Evolutionary conservation across 2,329 filamentous ascomycete genomes (phyloP).

Genomic region (Botryosphaeria dothidea): DNA sequence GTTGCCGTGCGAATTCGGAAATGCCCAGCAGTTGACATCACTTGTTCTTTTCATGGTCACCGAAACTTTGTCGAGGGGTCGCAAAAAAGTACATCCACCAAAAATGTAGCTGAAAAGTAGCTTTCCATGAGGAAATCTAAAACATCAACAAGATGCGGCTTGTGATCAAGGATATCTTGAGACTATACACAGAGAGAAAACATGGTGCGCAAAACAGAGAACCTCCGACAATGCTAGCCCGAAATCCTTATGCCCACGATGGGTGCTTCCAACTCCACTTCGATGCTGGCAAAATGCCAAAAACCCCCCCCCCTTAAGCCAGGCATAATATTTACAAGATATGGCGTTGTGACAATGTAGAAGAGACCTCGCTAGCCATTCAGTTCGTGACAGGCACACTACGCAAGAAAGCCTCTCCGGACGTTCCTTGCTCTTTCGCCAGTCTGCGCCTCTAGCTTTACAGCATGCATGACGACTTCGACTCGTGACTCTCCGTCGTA

Average conservation of each 20-base stretch:
- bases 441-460: conserved; percentile 73
- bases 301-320: too few relatives aligned
- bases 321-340: neutral
- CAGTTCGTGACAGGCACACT: neutral
- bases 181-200: neutral
- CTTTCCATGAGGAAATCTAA: too few relatives aligned
- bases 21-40: too few relatives aligned
- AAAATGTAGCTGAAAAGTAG: too few relatives aligned
- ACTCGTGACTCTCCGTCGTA: conserved; percentile 52
- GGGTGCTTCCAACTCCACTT: neutral
- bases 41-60: too few relatives aligned
- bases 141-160: neutral
- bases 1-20: too few relatives aligned
- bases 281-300: neutral
- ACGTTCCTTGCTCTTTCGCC: conserved; percentile 67
- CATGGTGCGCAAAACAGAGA: neutral
- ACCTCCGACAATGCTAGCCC: neutral
- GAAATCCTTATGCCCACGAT: neutral
- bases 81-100: too few relatives aligned
- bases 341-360: too few relatives aligned
- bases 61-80: too few relatives aligned
- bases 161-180: neutral
- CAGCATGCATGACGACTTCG: conserved; percentile 73
- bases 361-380: neutral
- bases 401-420: conserved; percentile 61